Percentiles rank a stretch among this genome's conserved stretches.
These are phyloP conservation scores for Saccharomycopsis sp. DNA, from an alignment of 805 yeast species.

Conservation along the genomic window DNA sequence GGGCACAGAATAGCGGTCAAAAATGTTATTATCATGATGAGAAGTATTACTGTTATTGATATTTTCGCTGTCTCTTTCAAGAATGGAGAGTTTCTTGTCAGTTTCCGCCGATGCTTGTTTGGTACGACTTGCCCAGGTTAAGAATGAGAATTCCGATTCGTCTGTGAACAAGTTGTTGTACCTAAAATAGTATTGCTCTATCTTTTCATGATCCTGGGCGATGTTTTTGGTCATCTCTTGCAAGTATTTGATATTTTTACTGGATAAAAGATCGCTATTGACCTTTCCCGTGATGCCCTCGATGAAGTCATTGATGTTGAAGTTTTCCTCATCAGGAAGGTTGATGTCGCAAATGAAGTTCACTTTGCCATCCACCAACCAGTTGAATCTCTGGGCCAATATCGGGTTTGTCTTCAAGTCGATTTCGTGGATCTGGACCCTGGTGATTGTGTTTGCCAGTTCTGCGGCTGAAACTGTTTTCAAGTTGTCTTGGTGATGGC, in stretches of 20 bases:
- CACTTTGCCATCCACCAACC: constrained; percentile 65
- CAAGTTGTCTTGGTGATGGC: not conserved
- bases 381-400: constrained; percentile 43
- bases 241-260: constrained; percentile 4
- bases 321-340: constrained; percentile 43
- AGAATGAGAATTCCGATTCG: too few species aligned
- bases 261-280: constrained; percentile 6
- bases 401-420: constrained; percentile 27
- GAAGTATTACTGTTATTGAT: constrained; percentile 1
- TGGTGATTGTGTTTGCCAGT: constrained; percentile 8
- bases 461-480: not conserved
- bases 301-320: constrained; percentile 24
- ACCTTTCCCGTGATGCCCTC: constrained; percentile 20
- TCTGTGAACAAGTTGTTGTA: constrained; percentile 15
- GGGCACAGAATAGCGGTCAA: not conserved
- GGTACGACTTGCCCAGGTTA: too few species aligned
- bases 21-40: not conserved
- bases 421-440: constrained; percentile 29
- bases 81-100: constrained; percentile 26
- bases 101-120: too few species aligned
- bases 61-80: constrained; percentile 3
- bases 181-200: constrained; percentile 4
- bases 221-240: not conserved
- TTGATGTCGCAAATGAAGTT: constrained; percentile 65
- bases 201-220: constrained; percentile 7